Conservation (phyloP, 768 basidiomycete species). For the Brasilioporus rufonigricans region DNA sequence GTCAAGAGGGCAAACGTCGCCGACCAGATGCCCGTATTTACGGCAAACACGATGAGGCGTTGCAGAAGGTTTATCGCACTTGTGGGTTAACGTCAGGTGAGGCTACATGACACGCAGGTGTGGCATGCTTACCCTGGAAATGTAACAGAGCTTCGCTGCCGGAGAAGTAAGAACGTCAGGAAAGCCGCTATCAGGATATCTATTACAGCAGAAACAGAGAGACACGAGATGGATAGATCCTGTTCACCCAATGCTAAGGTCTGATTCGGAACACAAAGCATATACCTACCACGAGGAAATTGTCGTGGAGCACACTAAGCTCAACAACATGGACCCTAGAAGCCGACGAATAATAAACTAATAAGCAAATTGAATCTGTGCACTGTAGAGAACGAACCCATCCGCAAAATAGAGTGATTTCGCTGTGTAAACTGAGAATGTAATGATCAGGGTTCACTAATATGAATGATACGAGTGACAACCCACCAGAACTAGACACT, state of each 20-base stretch:
- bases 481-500: neutral
- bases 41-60: neutral
- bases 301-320: neutral
- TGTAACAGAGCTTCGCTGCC: neutral
- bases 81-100: neutral
- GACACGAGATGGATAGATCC: neutral
- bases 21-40: slow-evolving; percentile 1
- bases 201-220: slow-evolving; percentile 1
- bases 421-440: slow-evolving; percentile 1
- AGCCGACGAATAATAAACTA: neutral
- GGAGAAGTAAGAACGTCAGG: slow-evolving; percentile 7
- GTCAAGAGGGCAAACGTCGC: neutral
- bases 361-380: neutral
- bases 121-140: neutral
- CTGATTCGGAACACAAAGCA: neutral
- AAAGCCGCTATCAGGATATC: slow-evolving; percentile 7
- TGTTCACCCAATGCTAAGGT: neutral
- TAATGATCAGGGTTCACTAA: neutral
- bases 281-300: neutral
- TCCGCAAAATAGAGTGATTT: slow-evolving; percentile 1
- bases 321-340: neutral
- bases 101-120: too few species aligned
- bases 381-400: neutral
- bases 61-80: slow-evolving; percentile 4
- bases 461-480: neutral